A percentile compares a stretch with the other conserved stretches of the same genome.
Evolutionary conservation across 306 rosid genomes (phyloP).

Genomic region (Sophora flavescens): DNA sequence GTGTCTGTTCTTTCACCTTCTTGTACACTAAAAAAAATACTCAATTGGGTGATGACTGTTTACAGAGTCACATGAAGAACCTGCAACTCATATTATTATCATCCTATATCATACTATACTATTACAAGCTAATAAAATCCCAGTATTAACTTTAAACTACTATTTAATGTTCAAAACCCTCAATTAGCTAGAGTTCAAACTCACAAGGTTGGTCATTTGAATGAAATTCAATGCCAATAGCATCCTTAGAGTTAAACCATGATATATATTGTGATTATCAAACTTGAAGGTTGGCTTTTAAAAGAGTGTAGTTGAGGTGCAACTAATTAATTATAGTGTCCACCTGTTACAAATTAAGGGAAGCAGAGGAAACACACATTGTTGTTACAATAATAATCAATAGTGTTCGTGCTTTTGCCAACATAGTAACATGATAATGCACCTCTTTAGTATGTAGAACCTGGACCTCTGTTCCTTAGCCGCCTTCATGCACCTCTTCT

Average conservation of each 20-base stretch:
- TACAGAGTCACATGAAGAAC: slow-evolving; percentile 39
- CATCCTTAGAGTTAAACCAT: not conserved
- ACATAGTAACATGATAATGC: slow-evolving; percentile 54
- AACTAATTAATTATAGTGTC: not conserved
- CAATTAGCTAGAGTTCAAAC: not conserved
- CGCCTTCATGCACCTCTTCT: slow-evolving; percentile 42
- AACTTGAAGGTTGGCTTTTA: slow-evolving; percentile 5
- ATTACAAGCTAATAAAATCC: not conserved
- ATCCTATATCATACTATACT: not conserved
- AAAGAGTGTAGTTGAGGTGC: not conserved
- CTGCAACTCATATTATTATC: slow-evolving; percentile 11
- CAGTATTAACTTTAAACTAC: not conserved
- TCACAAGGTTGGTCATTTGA: not conserved
- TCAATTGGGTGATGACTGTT: slow-evolving; percentile 4
- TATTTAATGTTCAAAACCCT: not conserved
- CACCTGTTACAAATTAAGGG: not conserved
- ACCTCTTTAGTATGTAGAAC: slow-evolving; percentile 51
- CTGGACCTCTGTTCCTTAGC: slow-evolving; percentile 46
- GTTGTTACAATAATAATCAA: slow-evolving; percentile 8
- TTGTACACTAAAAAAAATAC: slow-evolving; percentile 28
- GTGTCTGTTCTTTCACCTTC: slow-evolving; percentile 41
- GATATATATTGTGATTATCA: not conserved
- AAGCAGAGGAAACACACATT: not conserved
- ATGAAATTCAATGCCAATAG: not conserved
- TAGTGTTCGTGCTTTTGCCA: slow-evolving; percentile 55